Evolutionary conservation across 2,329 filamentous ascomycete genomes (phyloP).

Genomic region (Colletotrichum tofieldiae): DNA sequence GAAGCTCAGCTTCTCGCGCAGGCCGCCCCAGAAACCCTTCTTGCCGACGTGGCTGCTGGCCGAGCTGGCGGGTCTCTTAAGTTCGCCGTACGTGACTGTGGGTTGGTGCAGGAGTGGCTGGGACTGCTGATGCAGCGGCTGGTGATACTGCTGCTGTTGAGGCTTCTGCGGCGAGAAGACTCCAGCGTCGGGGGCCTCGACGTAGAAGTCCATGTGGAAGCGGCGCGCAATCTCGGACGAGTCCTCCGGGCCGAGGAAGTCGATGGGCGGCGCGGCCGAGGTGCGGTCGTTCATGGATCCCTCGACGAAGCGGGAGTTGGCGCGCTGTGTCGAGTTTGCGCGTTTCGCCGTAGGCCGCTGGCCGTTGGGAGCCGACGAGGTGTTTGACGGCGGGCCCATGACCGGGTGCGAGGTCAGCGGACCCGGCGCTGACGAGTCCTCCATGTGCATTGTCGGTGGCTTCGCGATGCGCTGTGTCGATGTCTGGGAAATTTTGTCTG

Average conservation of each 20-base stretch:
- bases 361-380: constrained; percentile 4
- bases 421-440: constrained; percentile 32
- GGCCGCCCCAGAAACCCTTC: constrained; percentile 52
- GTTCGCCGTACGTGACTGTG: constrained; percentile 36
- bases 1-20: constrained; percentile 48
- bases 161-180: constrained; percentile 37
- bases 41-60: constrained; percentile 38
- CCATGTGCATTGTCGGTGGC: constrained; percentile 24
- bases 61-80: constrained; percentile 42
- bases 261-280: constrained; percentile 78
- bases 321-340: constrained; percentile 39
- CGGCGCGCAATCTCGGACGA: constrained; percentile 47
- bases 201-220: constrained; percentile 43
- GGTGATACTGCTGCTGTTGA: constrained; percentile 38
- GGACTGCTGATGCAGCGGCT: constrained; percentile 26
- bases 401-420: constrained; percentile 44
- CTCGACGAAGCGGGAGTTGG: constrained; percentile 73
- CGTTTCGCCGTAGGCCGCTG: constrained; percentile 38
- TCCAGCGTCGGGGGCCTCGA: constrained; percentile 44
- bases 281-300: constrained; percentile 89
- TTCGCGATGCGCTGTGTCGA: constrained; percentile 1
- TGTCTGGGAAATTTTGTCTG: not conserved
- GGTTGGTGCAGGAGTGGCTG: constrained; percentile 32
- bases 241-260: constrained; percentile 70
- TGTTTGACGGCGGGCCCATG: constrained; percentile 14